Evolutionary conservation across 805 yeast genomes (phyloP).

Genomic region (Dipodascus albidus): DNA sequence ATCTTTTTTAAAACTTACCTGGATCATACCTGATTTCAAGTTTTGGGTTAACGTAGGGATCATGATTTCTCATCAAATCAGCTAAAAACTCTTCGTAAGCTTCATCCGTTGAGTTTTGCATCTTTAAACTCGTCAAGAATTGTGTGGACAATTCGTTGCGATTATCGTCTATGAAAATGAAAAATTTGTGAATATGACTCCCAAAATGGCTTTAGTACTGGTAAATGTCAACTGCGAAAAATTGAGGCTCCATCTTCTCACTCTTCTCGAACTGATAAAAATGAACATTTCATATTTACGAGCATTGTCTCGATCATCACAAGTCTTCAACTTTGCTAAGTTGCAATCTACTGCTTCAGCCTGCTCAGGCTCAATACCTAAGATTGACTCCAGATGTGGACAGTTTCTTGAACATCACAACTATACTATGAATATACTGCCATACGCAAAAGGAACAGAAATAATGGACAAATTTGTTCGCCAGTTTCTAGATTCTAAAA

Average conservation of each 20-base stretch:
- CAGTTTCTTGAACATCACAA: slow-evolving; percentile 5
- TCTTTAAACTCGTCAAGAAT: no score
- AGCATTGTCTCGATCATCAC: background rate
- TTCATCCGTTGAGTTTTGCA: no score
- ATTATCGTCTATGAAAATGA: no score
- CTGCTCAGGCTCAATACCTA: slow-evolving; percentile 8
- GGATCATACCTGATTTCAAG: background rate
- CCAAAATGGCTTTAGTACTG: no score
- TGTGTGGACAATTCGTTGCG: no score
- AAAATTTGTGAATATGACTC: no score
- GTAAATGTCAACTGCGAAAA: no score
- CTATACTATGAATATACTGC: background rate
- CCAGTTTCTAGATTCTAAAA: slow-evolving; percentile 15
- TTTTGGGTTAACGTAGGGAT: background rate
- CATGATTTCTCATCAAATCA: background rate
- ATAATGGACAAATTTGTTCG: slow-evolving; percentile 15
- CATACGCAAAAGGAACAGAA: background rate
- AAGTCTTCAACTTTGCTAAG: slow-evolving; percentile 6
- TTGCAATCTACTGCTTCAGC: slow-evolving; percentile 8
- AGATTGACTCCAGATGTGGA: slow-evolving; percentile 14
- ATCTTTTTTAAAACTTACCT: no score
- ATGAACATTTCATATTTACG: no score
- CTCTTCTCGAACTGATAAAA: no score
- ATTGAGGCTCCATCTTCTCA: no score
- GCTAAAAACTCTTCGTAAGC: no score